Evolutionary conservation across 495 filamentous ascomycete genomes (phyloP), one percentile per base, ranked within the genome.

Genomic region (Aspergillus asperescens): DNA sequence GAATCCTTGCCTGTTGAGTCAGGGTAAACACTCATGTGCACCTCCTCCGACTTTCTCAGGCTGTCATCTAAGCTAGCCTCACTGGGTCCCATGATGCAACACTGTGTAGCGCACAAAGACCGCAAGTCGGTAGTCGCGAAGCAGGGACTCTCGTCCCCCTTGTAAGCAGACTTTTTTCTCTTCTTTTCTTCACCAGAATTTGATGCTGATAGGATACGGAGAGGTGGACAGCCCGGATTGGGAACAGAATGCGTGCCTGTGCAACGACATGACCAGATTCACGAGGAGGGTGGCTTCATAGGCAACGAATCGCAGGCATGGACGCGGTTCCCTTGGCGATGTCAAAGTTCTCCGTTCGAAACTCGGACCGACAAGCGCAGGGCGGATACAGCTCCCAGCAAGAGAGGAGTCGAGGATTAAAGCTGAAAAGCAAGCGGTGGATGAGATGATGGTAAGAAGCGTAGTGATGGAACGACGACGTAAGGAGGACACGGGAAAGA

Each of bases 221-320:
- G 35, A 31, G 28, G 57, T 53, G 39, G 48, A 54, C 54, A 62
- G 59, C 63, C 63, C 61, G 58, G 46, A 48, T 54, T 41, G 63
- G 65, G 61, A 68, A 59, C 55, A 58, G 48, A 62, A 54, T 56
- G 52, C 29, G 60, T 62, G 50, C 45, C 51, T 64, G 59, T 53
- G 59, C 62, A 61, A 65, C 62, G 62, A 67, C 63, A 67, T 69
- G 63, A 61, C 66, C 62, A 58, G 55, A 53, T 43, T 42, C 38
- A 24, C 28, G 32, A 31, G 40, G 28, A 44, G 20, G 15, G 7
- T 44, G 38, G 12, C 34, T 35, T 54, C 24, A 54, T 39, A 32
- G 15, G 51, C 24, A 29, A 45, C 42, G 35, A 54, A 40, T 47
- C 42, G 42, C 42, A 47, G 20, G 50, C 52, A 55, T 52, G 31